phyloP scores from a whole-genome alignment of 2,329 filamentous ascomycete genomes.

The Geosmithia flava region DNA sequence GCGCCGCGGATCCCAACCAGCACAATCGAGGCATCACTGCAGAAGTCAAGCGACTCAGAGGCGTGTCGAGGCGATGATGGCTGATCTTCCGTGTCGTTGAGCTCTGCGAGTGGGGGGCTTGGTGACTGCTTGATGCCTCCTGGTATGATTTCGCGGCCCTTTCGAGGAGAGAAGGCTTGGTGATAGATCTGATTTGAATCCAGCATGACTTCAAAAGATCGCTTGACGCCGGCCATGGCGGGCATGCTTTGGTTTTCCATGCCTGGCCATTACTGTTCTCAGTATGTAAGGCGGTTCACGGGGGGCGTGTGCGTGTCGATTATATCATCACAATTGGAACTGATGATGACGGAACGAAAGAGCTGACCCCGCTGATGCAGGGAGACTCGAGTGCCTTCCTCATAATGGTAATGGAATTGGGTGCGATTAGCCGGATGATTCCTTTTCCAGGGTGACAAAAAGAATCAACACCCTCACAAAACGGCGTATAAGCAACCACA shows the following conservation, averaged over 20 bases:
- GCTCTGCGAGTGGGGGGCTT: no score
- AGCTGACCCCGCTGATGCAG: background rate
- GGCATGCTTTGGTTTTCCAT: background rate
- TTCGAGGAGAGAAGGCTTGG: no score
- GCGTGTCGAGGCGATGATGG: conserved; percentile 11
- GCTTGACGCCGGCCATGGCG: conserved; percentile 25
- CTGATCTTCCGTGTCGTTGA: no score
- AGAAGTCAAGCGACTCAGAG: conserved; percentile 28
- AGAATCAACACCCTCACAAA: background rate
- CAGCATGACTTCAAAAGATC: conserved; percentile 21
- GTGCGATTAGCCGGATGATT: background rate
- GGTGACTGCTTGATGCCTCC: no score
- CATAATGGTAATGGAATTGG: background rate
- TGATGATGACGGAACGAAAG: background rate
- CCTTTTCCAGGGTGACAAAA: background rate
- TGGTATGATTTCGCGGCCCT: no score
- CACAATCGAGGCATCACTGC: conserved; percentile 55
- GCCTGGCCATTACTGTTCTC: background rate
- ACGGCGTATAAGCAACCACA: no score
- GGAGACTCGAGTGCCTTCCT: background rate
- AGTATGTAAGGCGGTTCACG: no score
- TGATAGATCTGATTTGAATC: conserved; percentile 3
- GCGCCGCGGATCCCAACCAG: conserved; percentile 62
- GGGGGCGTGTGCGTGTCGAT: no score
- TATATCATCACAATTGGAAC: background rate